Evolutionary conservation across 23 red algal species (phyloP).

Genomic region (Gracilaria domingensis): DNA sequence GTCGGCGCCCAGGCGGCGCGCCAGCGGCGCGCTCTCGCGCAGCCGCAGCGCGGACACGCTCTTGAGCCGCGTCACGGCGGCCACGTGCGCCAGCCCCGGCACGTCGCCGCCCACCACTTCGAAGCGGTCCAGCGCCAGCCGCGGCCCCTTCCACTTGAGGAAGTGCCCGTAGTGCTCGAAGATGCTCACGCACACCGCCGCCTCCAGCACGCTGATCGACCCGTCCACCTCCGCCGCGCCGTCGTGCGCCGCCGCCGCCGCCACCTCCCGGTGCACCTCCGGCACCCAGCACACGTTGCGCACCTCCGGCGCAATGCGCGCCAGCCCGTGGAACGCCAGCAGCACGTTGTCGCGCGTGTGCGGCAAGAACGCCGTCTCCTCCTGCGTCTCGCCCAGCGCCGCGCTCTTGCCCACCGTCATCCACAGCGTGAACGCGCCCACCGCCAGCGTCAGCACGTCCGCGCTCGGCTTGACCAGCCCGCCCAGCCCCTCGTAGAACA

Average conservation of each 20-base stretch:
- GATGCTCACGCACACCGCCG: conserved; percentile 45
- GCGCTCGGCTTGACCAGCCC: conserved; percentile 35
- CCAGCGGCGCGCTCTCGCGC: background rate
- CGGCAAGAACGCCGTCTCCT: conserved; percentile 1
- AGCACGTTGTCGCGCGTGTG: conserved; percentile 43
- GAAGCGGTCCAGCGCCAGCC: too few relatives aligned
- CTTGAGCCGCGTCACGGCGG: background rate
- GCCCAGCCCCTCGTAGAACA: conserved; percentile 31
- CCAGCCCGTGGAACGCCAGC: conserved; percentile 58
- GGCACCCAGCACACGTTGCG: conserved; percentile 61
- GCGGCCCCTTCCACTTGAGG: too few relatives aligned
- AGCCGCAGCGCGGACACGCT: background rate
- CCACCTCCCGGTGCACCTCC: conserved; percentile 35
- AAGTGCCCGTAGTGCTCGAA: too few relatives aligned
- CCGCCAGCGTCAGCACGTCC: conserved; percentile 52
- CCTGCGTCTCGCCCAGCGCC: conserved; percentile 64
- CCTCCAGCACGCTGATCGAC: conserved; percentile 49
- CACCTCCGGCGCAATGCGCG: conserved; percentile 43
- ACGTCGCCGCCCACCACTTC: background rate
- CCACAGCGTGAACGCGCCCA: conserved; percentile 63
- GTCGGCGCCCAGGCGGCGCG: background rate
- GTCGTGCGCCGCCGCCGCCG: background rate
- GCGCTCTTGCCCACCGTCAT: conserved; percentile 69
- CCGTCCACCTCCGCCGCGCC: conserved; percentile 15
- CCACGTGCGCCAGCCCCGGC: background rate